Evolutionary conservation across 225 moss, liverwort and hornwort species (phyloP), one percentile per base, ranked within the genome.

Genomic region (Marchantia paleacea): DNA sequence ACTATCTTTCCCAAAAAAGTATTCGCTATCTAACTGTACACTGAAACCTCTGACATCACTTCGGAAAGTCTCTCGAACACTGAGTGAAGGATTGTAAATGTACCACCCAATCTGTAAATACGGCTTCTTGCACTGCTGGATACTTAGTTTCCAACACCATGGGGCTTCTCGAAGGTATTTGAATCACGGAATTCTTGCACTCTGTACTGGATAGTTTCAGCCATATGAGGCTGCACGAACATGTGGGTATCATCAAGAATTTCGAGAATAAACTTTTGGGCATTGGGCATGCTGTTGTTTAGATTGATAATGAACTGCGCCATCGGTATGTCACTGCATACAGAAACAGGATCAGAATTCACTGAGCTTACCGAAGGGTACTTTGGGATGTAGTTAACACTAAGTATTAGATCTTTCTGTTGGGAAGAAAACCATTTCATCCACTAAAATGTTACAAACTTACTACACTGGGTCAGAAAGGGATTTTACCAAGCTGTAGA

Each of bases 161-260:
- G 81, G 66, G 97, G 97, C 72, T 91, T 95, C 73, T 93, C 92
- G 74, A 83, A 97, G 14, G 93, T 97, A 71, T 95, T 95, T 65
- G 92, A 93, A 61, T 95, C 92, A 60, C 95, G 84, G 64, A 93
- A 95, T 69, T 97, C 97, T 81, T 97, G 86, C 26, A 97, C 84
- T 75, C 74, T 89, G 86, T 89, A 92, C 75, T 80, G 85, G 52
- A 97, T 88, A 83, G 93, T 97, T 57, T 93, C 91, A 8, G 88
- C 95, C 66, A 97, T 91, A 28, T 93, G 89, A 20, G 95, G 89
- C 80, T 91, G 92, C 74, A 97, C 91, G 77, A 87, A 97, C 75
- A 97, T 89, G 79, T 97, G 95, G 5, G 97, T 97, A 73, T 97
- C 97, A 83, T 97, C 97, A 13, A 97, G 90, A 69, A 97, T 87